Evolutionary conservation across 2,329 filamentous ascomycete species (phyloP).

Genomic region (Xylariaceae sp.): DNA sequence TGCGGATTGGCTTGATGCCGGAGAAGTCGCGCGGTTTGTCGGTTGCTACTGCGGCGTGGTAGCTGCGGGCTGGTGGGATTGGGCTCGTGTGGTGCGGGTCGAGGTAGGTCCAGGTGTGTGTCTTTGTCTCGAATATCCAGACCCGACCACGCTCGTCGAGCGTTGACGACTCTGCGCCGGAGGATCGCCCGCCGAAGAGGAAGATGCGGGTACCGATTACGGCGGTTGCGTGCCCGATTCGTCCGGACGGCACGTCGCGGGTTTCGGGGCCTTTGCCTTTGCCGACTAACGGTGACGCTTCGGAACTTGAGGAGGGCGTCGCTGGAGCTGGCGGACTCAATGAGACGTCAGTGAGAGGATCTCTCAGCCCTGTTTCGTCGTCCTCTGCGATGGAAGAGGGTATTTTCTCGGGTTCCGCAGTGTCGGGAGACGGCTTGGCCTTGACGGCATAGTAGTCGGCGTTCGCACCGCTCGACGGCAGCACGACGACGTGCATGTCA

Average conservation of each 20-base stretch:
- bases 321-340: conserved; percentile 32
- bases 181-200: conserved; percentile 68
- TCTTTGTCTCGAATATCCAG: conserved; percentile 69
- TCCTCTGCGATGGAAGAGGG: conserved; percentile 25
- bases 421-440: conserved; percentile 38
- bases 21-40: conserved; percentile 53
- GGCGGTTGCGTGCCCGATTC: conserved; percentile 70
- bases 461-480: conserved; percentile 54
- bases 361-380: conserved; percentile 31
- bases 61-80: conserved; percentile 63
- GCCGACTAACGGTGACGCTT: conserved; percentile 15
- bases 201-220: conserved; percentile 69
- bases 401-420: conserved; percentile 17
- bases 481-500: conserved; percentile 61
- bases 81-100: conserved; percentile 49
- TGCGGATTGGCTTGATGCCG: conserved; percentile 27
- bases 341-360: conserved; percentile 39
- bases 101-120: conserved; percentile 61
- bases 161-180: conserved; percentile 62
- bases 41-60: conserved; percentile 60
- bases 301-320: conserved; percentile 5
- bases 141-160: conserved; percentile 71
- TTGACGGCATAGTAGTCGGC: conserved; percentile 59
- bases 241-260: conserved; percentile 55
- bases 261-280: conserved; percentile 37